Conservation (phyloP, 345 rosid genomes). For the Eucalyptus marginata region DNA sequence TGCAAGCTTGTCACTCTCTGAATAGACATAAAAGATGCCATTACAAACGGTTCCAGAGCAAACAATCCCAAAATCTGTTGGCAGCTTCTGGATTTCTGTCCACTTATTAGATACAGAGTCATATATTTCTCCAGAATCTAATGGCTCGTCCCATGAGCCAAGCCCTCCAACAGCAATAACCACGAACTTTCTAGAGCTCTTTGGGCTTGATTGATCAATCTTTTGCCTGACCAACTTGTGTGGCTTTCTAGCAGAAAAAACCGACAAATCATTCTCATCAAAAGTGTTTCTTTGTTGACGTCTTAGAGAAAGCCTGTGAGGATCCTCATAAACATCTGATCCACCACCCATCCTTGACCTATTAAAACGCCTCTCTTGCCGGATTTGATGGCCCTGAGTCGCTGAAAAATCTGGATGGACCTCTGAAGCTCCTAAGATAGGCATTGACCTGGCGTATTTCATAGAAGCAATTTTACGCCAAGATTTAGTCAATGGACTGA, state of each 20-base stretch:
- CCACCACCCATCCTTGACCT: conserved; percentile 61
- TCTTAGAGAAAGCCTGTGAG: conserved; percentile 83
- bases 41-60: conserved; percentile 74
- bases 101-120: conserved; percentile 78
- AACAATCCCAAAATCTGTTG: conserved; percentile 61
- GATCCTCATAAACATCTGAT: conserved; percentile 92
- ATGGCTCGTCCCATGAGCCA: conserved; percentile 77
- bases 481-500: conserved; percentile 70
- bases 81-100: conserved; percentile 78
- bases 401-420: conserved; percentile 44
- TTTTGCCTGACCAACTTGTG: conserved; percentile 42
- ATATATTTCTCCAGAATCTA: conserved; percentile 93
- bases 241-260: conserved; percentile 27
- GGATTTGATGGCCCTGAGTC: conserved; percentile 37
- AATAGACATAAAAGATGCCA: conserved; percentile 79
- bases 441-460: conserved; percentile 82
- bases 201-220: conserved; percentile 28
- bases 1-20: conserved; percentile 80
- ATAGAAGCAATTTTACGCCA: conserved; percentile 77
- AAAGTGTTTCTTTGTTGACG: conserved; percentile 44
- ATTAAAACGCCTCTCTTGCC: conserved; percentile 63
- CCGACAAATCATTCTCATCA: conserved; percentile 37
- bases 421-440: conserved; percentile 65
- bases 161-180: conserved; percentile 74
- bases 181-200: conserved; percentile 43